A percentile compares a stretch with the other conserved stretches of the same genome.
Evolutionary conservation across 306 rosid genomes (phyloP).

Genomic region (Cicer cuneatum): DNA sequence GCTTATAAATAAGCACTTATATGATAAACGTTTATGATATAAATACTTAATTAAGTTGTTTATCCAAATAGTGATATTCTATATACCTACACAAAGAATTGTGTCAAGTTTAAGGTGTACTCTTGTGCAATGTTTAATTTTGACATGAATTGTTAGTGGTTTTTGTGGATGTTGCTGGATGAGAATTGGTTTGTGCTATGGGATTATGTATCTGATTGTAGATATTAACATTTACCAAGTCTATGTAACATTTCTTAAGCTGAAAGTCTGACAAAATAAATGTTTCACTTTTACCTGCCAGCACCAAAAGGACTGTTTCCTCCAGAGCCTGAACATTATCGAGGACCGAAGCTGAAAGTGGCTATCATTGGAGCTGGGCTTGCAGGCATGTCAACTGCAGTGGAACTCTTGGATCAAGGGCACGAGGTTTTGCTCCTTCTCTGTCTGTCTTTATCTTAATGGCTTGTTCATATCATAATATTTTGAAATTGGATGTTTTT

Average conservation of each 20-base stretch:
- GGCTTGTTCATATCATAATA: background rate
- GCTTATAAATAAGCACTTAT: too few species aligned
- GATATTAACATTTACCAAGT: background rate
- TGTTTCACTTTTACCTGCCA: conserved; percentile 51
- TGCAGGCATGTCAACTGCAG: conserved; percentile 99
- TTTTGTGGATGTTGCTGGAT: conserved; percentile 1
- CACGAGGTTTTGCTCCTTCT: conserved; percentile 75
- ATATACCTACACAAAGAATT: background rate
- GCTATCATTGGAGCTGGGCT: conserved; percentile 99
- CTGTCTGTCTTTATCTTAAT: background rate
- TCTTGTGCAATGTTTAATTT: conserved; percentile 3
- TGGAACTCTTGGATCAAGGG: conserved; percentile 97
- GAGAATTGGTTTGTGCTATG: conserved; percentile 28
- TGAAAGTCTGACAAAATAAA: conserved; percentile 38
- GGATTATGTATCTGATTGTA: conserved; percentile 29
- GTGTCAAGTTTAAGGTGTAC: background rate
- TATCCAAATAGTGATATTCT: background rate
- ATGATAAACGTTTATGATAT: too few species aligned
- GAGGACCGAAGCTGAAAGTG: conserved; percentile 94
- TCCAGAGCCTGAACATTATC: conserved; percentile 88
- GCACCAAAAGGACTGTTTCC: conserved; percentile 98
- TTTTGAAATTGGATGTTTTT: conserved; percentile 33
- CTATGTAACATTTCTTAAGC: conserved; percentile 23
- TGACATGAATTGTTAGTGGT: background rate
- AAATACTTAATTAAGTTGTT: too few species aligned